Percentiles rank a stretch among this genome's conserved stretches.
Evolutionary conservation across 2,329 filamentous ascomycete genomes (phyloP).

Genomic region (Neonectria ditissima): DNA sequence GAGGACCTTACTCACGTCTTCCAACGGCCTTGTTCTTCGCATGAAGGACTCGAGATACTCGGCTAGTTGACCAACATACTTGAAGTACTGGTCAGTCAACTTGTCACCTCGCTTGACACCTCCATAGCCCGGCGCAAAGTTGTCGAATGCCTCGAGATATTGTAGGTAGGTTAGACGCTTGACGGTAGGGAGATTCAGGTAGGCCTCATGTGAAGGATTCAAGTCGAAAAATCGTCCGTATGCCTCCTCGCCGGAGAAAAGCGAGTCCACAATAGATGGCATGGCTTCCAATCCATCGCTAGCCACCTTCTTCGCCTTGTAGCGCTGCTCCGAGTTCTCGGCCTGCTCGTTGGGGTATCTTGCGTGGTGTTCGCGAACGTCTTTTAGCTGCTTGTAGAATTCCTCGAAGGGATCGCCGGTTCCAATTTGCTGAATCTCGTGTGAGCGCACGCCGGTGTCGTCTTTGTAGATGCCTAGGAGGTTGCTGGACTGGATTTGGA

Average conservation of each 20-base stretch:
- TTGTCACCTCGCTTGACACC: conserved; percentile 85
- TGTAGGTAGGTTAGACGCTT: conserved; percentile 91
- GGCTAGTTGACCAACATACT: conserved; percentile 84
- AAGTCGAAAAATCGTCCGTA: conserved; percentile 95
- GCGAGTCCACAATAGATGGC: conserved; percentile 80
- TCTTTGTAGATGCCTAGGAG: conserved; percentile 89
- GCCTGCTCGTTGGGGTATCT: conserved; percentile 94
- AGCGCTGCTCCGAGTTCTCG: conserved; percentile 93
- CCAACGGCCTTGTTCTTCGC: conserved; percentile 83
- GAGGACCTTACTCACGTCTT: conserved; percentile 85
- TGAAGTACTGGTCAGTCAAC: conserved; percentile 91
- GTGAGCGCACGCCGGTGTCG: conserved; percentile 74
- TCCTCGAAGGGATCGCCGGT: conserved; percentile 89
- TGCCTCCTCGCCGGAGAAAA: conserved; percentile 96
- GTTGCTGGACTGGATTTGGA: conserved; percentile 85
- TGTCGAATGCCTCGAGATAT: conserved; percentile 92
- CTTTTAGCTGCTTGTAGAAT: conserved; percentile 86
- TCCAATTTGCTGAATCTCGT: conserved; percentile 86
- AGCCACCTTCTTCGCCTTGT: conserved; percentile 74
- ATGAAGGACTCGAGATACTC: conserved; percentile 91
- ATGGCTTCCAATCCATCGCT: conserved; percentile 72
- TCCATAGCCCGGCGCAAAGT: conserved; percentile 79
- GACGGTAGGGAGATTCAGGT: conserved; percentile 87
- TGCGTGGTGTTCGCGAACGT: conserved; percentile 88
- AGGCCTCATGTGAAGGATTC: conserved; percentile 85